Percentiles rank a stretch among this genome's conserved stretches.
These are phyloP conservation scores for Penicillium sp. DNA, from an alignment of 2,329 filamentous ascomycete species.

Conservation along the genomic window DNA sequence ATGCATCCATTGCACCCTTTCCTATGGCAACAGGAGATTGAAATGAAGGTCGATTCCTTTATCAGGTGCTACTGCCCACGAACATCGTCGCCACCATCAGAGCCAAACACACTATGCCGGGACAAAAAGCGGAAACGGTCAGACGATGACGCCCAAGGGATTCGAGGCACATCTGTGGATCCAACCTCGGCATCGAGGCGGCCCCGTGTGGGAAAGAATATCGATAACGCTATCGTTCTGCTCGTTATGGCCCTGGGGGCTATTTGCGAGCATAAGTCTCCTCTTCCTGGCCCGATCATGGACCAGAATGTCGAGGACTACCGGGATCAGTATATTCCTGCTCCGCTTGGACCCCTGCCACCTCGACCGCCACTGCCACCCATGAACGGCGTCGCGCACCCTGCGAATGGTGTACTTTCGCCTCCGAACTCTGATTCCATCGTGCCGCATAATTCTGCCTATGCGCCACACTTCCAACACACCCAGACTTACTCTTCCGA, in stretches of 20 bases:
- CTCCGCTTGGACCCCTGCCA: constrained; percentile 16
- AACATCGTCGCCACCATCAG: constrained; percentile 12
- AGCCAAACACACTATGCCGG: constrained; percentile 12
- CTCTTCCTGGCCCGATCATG: constrained; percentile 59
- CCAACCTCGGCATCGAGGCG: constrained; percentile 6
- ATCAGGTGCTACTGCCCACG: constrained; percentile 50
- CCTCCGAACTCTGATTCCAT: constrained; percentile 31
- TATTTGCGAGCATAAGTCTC: constrained; percentile 62
- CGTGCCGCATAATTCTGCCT: constrained; percentile 24
- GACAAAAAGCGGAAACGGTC: constrained; percentile 45
- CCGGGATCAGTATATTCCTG: constrained; percentile 32
- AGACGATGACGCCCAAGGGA: constrained; percentile 30
- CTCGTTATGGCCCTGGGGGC: constrained; percentile 86
- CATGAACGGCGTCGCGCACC: constrained; percentile 5
- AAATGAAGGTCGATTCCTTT: constrained; percentile 55
- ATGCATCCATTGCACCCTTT: constrained; percentile 68
- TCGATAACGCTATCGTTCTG: constrained; percentile 79
- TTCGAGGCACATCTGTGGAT: constrained; percentile 25
- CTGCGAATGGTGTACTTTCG: constrained; percentile 29
- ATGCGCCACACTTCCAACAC: constrained; percentile 16
- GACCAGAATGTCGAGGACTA: constrained; percentile 29
- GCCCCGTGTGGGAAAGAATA: constrained; percentile 56
- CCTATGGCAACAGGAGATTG: constrained; percentile 57
- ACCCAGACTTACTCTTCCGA: constrained; percentile 22
- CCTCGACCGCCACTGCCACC: background rate